Base-by-base conservation (phyloP, 306 rosid species). In the Gleditsia sinensis region DNA sequence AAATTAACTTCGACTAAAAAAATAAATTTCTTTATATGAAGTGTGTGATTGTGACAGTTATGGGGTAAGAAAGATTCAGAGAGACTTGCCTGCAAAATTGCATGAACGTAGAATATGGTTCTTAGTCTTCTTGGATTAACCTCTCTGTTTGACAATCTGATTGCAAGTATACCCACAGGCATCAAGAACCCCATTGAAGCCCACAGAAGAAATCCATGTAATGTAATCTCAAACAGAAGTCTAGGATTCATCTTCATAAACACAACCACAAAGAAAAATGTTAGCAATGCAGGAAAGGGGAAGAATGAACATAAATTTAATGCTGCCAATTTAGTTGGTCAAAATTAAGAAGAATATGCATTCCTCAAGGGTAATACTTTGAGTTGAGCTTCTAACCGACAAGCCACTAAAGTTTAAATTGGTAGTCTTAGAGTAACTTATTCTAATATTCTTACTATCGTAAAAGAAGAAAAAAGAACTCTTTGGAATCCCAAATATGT, bases 191-290 rank as follows among this genome's bases (percentile, higher is more conserved):
- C 97, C 92, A 91, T 79, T 75, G 95, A 91, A 79, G 85, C 86
- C 97, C 95, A 91, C 28, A 87, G 79, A 48, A 91, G 88, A 84
- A 91, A 87, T 2, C 97, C 97, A 56, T 91, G 97, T 23, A 84
- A 78, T 46, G 79, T 81, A 67, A 91, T 83, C 46, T 91, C 89
- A 14, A 79, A 81, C 73, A 54, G 46, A 46, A 91, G 82, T 20
- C 75, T 87, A 48, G 80, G 67, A 74, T 61, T 86, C 81, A 77
- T 77, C 90, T 88, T 81, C 79, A 76, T 19, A 33, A 39, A 56
- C 48, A 67, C 37, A 23, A 48, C 23, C 55, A 59, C 62, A 46
- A 7, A 14, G 3, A 2, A 7, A 67, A 16, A 14, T 1, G n/a
- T 11, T 49, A 67, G 23, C 19, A 59, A 59, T 65, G 23, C 33